phyloP scores from a whole-genome alignment of 2,329 filamentous ascomycete genomes.

The Fonsecaea pedrosoi region DNA sequence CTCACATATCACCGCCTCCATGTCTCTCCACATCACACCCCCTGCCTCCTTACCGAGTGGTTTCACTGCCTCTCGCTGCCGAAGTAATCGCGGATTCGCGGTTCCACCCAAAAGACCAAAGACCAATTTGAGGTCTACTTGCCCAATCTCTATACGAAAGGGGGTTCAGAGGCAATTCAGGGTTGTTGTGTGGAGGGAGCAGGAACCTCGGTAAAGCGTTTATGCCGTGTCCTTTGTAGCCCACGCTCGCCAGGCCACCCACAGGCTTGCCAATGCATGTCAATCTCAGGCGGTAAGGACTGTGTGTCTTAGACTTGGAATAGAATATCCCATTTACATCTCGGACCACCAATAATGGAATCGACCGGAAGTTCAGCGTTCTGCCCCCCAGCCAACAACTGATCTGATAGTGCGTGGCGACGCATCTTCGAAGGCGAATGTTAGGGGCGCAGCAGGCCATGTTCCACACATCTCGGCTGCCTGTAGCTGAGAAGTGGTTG shows the following conservation, averaged over 20 bases:
- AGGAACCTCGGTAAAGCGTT: slow-evolving; percentile 14
- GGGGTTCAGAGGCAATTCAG: background rate
- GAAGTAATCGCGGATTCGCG: slow-evolving; percentile 16
- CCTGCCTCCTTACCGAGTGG: background rate
- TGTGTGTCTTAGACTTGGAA: background rate
- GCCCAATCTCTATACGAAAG: background rate
- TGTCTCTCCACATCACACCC: background rate
- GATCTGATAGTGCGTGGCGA: background rate
- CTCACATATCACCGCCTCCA: background rate
- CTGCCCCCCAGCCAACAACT: background rate
- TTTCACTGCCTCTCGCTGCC: slow-evolving; percentile 1
- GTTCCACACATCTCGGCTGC: background rate
- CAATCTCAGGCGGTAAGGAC: background rate
- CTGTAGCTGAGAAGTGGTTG: background rate
- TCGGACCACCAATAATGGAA: slow-evolving; percentile 10
- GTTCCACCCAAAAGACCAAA: background rate
- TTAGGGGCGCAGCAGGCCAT: background rate
- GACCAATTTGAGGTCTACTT: background rate
- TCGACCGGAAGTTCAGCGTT: background rate
- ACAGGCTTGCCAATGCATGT: background rate
- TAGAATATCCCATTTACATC: slow-evolving; percentile 2
- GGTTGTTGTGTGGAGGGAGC: background rate
- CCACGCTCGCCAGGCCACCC: background rate
- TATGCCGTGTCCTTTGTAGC: slow-evolving; percentile 3
- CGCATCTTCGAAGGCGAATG: slow-evolving; percentile 2